Evolutionary conservation across 352 stramenopile genomes (phyloP).

Genomic region (Phytophthora cactorum): DNA sequence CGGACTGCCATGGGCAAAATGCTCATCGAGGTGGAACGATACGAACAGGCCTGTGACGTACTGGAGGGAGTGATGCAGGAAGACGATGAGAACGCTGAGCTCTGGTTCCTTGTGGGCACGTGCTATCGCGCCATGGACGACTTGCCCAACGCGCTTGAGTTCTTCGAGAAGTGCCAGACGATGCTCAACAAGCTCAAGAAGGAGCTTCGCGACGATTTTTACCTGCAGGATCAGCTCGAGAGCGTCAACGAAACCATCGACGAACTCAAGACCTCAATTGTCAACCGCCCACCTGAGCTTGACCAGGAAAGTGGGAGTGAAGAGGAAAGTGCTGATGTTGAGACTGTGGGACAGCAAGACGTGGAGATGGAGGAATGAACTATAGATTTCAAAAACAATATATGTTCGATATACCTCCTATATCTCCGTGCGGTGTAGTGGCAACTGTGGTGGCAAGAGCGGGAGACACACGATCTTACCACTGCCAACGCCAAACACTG

Average conservation of each 20-base stretch:
- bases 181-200: slow-evolving; percentile 88
- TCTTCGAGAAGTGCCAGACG: slow-evolving; percentile 79
- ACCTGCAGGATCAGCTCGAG: slow-evolving; percentile 82
- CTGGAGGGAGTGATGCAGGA: slow-evolving; percentile 90
- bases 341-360: slow-evolving; percentile 58
- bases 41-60: slow-evolving; percentile 82
- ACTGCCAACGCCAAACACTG: slow-evolving; percentile 68
- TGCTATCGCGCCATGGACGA: slow-evolving; percentile 90
- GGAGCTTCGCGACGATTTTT: slow-evolving; percentile 72
- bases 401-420: slow-evolving; percentile 49
- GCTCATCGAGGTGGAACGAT: slow-evolving; percentile 87
- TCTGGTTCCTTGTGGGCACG: slow-evolving; percentile 90
- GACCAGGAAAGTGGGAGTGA: slow-evolving; percentile 63
- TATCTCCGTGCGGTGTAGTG: slow-evolving; percentile 25
- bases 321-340: slow-evolving; percentile 34
- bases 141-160: slow-evolving; percentile 81
- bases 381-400: slow-evolving; percentile 62
- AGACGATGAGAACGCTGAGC: slow-evolving; percentile 89
- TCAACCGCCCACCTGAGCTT: slow-evolving; percentile 57
- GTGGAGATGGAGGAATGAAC: slow-evolving; percentile 85
- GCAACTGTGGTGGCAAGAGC: slow-evolving; percentile 35
- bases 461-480: slow-evolving; percentile 63
- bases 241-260: slow-evolving; percentile 71
- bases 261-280: slow-evolving; percentile 61
- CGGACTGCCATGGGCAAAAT: slow-evolving; percentile 83